Conservation (phyloP, 2,329 filamentous ascomycete species). For the Trichoderma koningii region DNA sequence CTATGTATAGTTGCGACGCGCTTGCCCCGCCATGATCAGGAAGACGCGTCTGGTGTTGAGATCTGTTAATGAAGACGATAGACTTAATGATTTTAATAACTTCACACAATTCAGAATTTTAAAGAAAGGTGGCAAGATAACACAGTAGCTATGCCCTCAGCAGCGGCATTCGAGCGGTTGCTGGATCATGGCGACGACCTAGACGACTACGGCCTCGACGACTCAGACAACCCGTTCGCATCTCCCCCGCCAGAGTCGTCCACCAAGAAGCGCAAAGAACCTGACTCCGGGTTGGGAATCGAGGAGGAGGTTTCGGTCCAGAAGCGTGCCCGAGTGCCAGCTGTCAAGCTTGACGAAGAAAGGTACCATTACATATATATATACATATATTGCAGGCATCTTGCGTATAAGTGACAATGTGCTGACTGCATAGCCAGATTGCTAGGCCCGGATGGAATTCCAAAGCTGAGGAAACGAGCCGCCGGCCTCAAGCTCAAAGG, state of each 20-base stretch:
- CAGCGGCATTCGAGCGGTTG: conserved; percentile 30
- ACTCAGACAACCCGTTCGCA: conserved; percentile 53
- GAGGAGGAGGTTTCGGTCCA: conserved; percentile 83
- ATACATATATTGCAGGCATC: background rate
- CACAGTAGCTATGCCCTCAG: no score
- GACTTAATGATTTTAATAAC: no score
- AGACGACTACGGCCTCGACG: conserved; percentile 73
- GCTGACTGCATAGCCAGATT: conserved; percentile 54
- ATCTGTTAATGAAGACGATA: no score
- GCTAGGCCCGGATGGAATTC: conserved; percentile 81
- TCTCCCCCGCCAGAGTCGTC: conserved; percentile 45
- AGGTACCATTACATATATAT: conserved; percentile 49
- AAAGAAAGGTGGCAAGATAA: no score
- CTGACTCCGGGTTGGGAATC: conserved; percentile 66
- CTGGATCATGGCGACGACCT: conserved; percentile 58
- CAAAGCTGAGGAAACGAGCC: conserved; percentile 72
- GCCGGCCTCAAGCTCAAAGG: conserved; percentile 79
- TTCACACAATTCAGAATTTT: no score
- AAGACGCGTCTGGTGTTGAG: conserved; percentile 28
- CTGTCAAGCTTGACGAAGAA: conserved; percentile 83
- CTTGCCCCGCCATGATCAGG: conserved; percentile 23
- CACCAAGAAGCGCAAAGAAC: conserved; percentile 52
- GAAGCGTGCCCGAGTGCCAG: conserved; percentile 70
- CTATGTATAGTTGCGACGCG: conserved; percentile 12
- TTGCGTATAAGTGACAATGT: background rate